Evolutionary conservation across 2,329 filamentous ascomycete genomes (phyloP).

Genomic region (Ceratocystis colombiana): DNA sequence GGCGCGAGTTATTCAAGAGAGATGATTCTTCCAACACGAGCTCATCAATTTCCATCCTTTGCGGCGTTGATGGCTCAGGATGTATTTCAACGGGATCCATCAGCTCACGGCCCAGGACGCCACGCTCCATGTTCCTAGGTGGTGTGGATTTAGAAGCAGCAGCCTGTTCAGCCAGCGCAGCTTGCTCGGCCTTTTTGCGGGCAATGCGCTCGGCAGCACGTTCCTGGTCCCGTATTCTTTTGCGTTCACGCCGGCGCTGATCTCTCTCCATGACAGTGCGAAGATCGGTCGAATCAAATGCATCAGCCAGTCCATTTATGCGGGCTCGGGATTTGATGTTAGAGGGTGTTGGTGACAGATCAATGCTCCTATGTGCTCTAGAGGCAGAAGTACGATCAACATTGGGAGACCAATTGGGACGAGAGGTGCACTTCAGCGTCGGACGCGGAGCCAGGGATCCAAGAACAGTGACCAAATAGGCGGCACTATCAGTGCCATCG

Average conservation of each 20-base stretch:
- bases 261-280: conserved; percentile 87
- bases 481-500: conserved; percentile 56
- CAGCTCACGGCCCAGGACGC: conserved; percentile 26
- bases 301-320: conserved; percentile 66
- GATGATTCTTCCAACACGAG: background rate
- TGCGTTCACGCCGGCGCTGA: conserved; percentile 65
- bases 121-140: conserved; percentile 23
- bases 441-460: conserved; percentile 78
- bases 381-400: conserved; percentile 40
- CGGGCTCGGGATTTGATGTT: conserved; percentile 54
- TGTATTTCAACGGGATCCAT: conserved; percentile 24
- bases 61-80: background rate
- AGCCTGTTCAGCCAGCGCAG: conserved; percentile 13
- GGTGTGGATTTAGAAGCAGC: conserved; percentile 8
- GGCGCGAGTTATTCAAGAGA: background rate
- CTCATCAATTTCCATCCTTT: background rate
- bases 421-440: conserved; percentile 63
- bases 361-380: conserved; percentile 39
- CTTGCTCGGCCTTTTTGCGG: conserved; percentile 22
- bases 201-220: conserved; percentile 43
- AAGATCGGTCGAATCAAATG: conserved; percentile 72
- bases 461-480: conserved; percentile 70
- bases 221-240: conserved; percentile 57
- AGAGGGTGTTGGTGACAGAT: conserved; percentile 48
- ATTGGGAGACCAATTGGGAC: conserved; percentile 47